Percentiles rank a stretch among this genome's conserved stretches.
Conservation (phyloP, 352 stramenopile species). For the Phytophthora aleatoria region DNA sequence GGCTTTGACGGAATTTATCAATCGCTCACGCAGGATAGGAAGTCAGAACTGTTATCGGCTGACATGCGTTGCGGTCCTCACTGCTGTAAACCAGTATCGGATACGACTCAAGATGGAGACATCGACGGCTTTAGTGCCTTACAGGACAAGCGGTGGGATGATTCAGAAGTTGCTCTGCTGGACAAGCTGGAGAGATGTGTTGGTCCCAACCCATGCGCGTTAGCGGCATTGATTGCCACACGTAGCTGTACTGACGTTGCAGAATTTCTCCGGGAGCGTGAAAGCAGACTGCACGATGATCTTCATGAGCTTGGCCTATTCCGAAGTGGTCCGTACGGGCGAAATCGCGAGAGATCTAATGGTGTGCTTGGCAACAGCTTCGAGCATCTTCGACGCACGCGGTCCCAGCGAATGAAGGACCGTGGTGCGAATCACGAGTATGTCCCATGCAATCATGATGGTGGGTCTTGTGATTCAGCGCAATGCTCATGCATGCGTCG, state of each 20-base stretch:
- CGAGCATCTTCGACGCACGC: slow-evolving; percentile 73
- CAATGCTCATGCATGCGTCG: slow-evolving; percentile 82
- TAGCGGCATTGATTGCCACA: slow-evolving; percentile 45
- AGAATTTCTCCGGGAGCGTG: slow-evolving; percentile 18
- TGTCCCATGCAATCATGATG: slow-evolving; percentile 65
- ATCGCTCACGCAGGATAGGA: slow-evolving; percentile 40
- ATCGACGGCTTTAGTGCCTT: neutral
- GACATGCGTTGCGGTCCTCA: slow-evolving; percentile 33
- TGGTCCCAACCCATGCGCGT: slow-evolving; percentile 45
- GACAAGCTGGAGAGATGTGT: slow-evolving; percentile 45
- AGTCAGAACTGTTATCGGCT: slow-evolving; percentile 26
- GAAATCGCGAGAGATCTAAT: slow-evolving; percentile 36
- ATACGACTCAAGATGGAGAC: slow-evolving; percentile 5
- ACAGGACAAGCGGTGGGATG: slow-evolving; percentile 35
- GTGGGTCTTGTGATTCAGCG: slow-evolving; percentile 58
- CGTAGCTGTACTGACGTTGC: slow-evolving; percentile 53
- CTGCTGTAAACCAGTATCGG: slow-evolving; percentile 23
- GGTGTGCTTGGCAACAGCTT: slow-evolving; percentile 61
- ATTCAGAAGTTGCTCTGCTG: slow-evolving; percentile 48
- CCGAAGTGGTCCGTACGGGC: slow-evolving; percentile 13
- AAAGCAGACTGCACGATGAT: slow-evolving; percentile 11
- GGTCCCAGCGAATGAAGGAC: slow-evolving; percentile 83
- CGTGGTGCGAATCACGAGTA: slow-evolving; percentile 78
- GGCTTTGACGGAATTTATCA: slow-evolving; percentile 54
- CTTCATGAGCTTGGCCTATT: slow-evolving; percentile 21